Conservation (phyloP, 495 filamentous ascomycete genomes). For the Daldinia caldariorum region DNA sequence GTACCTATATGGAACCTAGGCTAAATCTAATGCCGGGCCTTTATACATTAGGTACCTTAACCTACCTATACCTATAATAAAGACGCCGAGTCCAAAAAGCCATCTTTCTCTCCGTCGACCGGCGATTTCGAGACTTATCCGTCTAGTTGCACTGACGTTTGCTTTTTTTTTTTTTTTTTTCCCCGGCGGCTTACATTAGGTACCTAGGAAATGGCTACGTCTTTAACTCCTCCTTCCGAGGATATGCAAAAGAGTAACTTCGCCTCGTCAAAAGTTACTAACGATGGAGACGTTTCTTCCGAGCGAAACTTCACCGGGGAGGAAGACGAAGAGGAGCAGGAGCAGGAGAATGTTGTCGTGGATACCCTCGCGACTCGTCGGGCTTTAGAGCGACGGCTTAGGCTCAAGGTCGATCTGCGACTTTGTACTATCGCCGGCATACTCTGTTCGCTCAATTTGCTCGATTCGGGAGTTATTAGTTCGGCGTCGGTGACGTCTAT, state of each 20-base stretch:
- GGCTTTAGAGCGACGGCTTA: conserved; percentile 53
- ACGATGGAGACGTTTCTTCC: conserved; percentile 23
- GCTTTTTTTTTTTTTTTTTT: no score
- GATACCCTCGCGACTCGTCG: conserved; percentile 14
- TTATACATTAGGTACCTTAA: no score
- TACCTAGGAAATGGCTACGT: conserved; percentile 30
- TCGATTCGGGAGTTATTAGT: conserved; percentile 81
- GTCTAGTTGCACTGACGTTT: conserved; percentile 2
- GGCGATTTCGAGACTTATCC: conserved; percentile 10
- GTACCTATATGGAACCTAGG: no score
- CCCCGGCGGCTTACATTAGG: no score
- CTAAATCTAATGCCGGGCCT: no score
- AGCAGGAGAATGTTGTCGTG: conserved; percentile 10
- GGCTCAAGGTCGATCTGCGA: conserved; percentile 75
- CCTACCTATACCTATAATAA: conserved; percentile 17
- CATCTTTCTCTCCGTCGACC: neutral
- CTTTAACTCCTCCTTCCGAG: conserved; percentile 5
- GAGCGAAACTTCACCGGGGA: conserved; percentile 30
- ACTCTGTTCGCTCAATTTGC: conserved; percentile 75
- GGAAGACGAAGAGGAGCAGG: conserved; percentile 30
- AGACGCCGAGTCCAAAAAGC: neutral
- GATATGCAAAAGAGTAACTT: conserved; percentile 6
- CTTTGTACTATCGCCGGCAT: conserved; percentile 80
- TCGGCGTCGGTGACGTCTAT: conserved; percentile 80
- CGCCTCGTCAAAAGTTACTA: conserved; percentile 21